Percentiles rank a stretch among this genome's conserved stretches.
Conservation (phyloP, 495 filamentous ascomycete genomes). For the Filosporella fistucella region DNA sequence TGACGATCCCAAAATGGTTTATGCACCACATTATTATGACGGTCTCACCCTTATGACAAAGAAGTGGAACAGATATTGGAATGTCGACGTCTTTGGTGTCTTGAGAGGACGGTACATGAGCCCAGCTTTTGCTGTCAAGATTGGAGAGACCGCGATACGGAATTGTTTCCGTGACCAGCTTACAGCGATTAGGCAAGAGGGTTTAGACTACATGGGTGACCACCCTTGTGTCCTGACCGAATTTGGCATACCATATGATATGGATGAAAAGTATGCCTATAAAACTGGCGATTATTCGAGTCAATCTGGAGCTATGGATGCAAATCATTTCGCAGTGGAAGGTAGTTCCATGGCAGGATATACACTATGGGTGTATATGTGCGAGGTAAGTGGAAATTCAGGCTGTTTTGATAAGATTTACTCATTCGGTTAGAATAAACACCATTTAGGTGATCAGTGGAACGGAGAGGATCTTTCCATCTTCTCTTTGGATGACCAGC, state of each 20-base stretch:
- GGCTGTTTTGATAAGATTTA: background rate
- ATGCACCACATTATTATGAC: slow-evolving; percentile 94
- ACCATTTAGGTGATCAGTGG: slow-evolving; percentile 91
- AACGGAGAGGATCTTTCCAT: slow-evolving; percentile 97
- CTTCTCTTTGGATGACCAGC: slow-evolving; percentile 73
- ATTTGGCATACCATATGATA: slow-evolving; percentile 97
- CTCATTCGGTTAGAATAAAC: slow-evolving; percentile 55
- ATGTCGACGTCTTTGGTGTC: slow-evolving; percentile 91
- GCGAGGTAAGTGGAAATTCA: slow-evolving; percentile 44
- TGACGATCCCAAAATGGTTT: slow-evolving; percentile 86
- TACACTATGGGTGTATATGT: slow-evolving; percentile 83
- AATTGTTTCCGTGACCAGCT: slow-evolving; percentile 93
- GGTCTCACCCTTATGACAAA: slow-evolving; percentile 96
- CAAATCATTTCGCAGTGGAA: slow-evolving; percentile 91
- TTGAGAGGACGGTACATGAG: slow-evolving; percentile 83
- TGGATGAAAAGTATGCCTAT: slow-evolving; percentile 94
- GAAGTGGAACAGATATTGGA: slow-evolving; percentile 97
- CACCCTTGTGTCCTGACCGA: slow-evolving; percentile 92
- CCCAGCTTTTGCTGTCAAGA: slow-evolving; percentile 84
- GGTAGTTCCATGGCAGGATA: slow-evolving; percentile 76
- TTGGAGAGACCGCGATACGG: slow-evolving; percentile 92
- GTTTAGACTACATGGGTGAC: slow-evolving; percentile 81
- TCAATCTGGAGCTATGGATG: slow-evolving; percentile 92
- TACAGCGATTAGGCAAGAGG: slow-evolving; percentile 81
- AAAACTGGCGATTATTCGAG: slow-evolving; percentile 94